A percentile compares a stretch with the other conserved stretches of the same genome.
These are phyloP conservation scores for Colletotrichum graminicola DNA, from an alignment of 2,329 filamentous ascomycete species.

Conservation along the genomic window DNA sequence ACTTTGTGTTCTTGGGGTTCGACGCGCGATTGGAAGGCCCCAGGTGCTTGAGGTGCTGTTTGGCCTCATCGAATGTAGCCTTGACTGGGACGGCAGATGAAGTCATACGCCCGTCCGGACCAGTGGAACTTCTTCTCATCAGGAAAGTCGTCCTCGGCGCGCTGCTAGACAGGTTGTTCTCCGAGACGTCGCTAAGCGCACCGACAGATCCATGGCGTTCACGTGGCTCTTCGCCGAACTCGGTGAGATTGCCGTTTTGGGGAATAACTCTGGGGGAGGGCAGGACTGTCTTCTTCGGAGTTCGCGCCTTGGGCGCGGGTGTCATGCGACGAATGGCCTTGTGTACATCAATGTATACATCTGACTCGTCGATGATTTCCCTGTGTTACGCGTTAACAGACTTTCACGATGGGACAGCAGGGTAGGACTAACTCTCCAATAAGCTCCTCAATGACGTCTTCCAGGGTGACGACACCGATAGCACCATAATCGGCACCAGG, in stretches of 20 bases:
- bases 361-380: slow-evolving; percentile 98
- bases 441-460: slow-evolving; percentile 98
- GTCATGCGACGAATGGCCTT: slow-evolving; percentile 93
- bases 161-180: slow-evolving; percentile 56
- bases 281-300: slow-evolving; percentile 54
- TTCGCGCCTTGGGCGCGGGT: slow-evolving; percentile 83
- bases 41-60: slow-evolving; percentile 72
- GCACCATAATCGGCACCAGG: slow-evolving; percentile 94
- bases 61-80: slow-evolving; percentile 72
- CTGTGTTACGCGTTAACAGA: slow-evolving; percentile 60
- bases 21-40: slow-evolving; percentile 76
- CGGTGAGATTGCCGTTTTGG: slow-evolving; percentile 46
- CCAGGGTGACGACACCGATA: slow-evolving; percentile 92
- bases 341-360: slow-evolving; percentile 98
- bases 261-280: slow-evolving; percentile 44
- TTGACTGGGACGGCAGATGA: slow-evolving; percentile 66
- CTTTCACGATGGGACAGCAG: not conserved
- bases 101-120: slow-evolving; percentile 64
- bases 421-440: slow-evolving; percentile 86
- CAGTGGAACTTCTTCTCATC: slow-evolving; percentile 68
- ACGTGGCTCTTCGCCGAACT: slow-evolving; percentile 56
- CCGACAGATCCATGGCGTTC: slow-evolving; percentile 52
- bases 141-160: slow-evolving; percentile 70
- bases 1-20: slow-evolving; percentile 72
- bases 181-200: slow-evolving; percentile 54